Evolutionary conservation across 2,329 filamentous ascomycete species (phyloP), one percentile per base, ranked within the genome.

Genomic region (Phialophora verrucosa): DNA sequence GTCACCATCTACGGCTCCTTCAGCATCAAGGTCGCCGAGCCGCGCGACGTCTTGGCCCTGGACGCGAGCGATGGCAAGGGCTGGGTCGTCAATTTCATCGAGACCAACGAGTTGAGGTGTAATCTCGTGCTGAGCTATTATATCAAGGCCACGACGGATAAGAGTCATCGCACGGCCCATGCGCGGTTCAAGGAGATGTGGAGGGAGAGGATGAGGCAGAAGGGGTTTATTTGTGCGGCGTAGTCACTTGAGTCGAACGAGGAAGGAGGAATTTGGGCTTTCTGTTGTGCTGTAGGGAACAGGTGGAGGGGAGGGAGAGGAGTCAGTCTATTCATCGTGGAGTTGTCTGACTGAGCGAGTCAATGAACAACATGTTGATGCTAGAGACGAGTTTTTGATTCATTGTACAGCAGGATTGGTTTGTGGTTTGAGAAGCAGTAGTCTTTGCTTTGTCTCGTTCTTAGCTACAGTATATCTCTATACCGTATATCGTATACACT

Each of bases 111-210:
- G 27, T 57, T 65, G 14, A 56, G 38, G 35, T 70, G 67, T 25
- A 71, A 69, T 50, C 58, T 65, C 14, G 17, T 71, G 23, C 42
- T 71, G 63, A 64, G 63, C 29, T 69, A 66, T 55, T 71, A 70
- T 25, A 71, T 71, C 59, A 64, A 63, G 53, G 60, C 66, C 35
- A 71, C 59, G 47, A 57, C 63, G 29, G 67, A 67, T 35, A 71
- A 69, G 63, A 65, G 61, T 35, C 69, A 71, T 55, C 57, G 62
- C 14, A 44, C 51, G 6, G 64, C 68, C 10, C 69, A 71, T 50
- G 56, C 23, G 6, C 54, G 64, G 27, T 68, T 71, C 50, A 71
- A 71, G 67, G 65, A 66, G 50, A 42, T 59, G 55, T 71, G 69
- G 69, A 60, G 54, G 27, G 35, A 62, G 47, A 47, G 56, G 32